Evolutionary conservation across 768 basidiomycete genomes (phyloP).

Genomic region (Hebeloma cylindrosporum): DNA sequence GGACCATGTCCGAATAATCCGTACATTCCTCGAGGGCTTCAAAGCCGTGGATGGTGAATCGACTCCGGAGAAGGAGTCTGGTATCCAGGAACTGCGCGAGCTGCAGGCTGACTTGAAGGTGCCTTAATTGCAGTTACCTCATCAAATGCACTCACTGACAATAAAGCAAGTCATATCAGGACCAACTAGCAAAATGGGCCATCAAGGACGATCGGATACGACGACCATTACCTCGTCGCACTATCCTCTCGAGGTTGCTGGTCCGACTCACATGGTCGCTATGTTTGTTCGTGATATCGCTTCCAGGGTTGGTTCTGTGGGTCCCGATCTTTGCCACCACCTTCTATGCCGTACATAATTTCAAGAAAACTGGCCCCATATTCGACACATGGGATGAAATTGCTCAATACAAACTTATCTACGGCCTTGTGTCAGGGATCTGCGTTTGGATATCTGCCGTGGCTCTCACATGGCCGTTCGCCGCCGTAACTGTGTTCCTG

Average conservation of each 20-base stretch:
- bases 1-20: conserved; percentile 75
- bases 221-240: conserved; percentile 52
- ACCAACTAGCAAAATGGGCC: conserved; percentile 61
- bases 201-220: conserved; percentile 88
- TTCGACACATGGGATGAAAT: conserved; percentile 91
- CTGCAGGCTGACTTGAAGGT: conserved; percentile 65
- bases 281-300: conserved; percentile 60
- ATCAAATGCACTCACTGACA: neutral
- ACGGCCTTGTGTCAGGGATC: conserved; percentile 74
- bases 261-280: conserved; percentile 66
- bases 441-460: conserved; percentile 60
- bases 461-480: conserved; percentile 61
- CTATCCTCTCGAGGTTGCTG: conserved; percentile 61
- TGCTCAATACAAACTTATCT: conserved; percentile 84
- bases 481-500: conserved; percentile 52
- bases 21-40: conserved; percentile 77
- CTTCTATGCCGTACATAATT: conserved; percentile 66
- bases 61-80: conserved; percentile 21
- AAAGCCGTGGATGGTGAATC: conserved; percentile 39
- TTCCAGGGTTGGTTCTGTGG: conserved; percentile 84
- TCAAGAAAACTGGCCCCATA: conserved; percentile 79
- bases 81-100: conserved; percentile 28
- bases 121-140: neutral
- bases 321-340: conserved; percentile 73
- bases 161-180: conserved; percentile 65